These are phyloP conservation scores for Epichloe festucae DNA, from an alignment of 2,329 filamentous ascomycete species.

Conservation along the genomic window DNA sequence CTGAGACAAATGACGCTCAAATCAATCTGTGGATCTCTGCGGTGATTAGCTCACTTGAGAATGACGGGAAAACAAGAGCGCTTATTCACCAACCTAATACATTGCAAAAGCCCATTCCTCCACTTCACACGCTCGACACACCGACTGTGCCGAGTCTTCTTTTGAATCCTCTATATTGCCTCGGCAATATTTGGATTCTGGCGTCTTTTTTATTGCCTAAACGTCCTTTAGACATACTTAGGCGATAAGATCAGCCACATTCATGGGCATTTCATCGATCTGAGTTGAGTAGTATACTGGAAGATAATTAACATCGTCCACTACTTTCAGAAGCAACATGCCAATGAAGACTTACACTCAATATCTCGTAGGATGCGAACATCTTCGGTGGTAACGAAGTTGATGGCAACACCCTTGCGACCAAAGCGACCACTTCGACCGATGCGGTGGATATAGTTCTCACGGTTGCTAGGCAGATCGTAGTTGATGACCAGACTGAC, in stretches of 20 bases:
- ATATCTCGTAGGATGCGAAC: conserved; percentile 96
- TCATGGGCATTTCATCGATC: conserved; percentile 99
- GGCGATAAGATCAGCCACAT: conserved; percentile 53
- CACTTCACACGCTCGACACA: conserved; percentile 2
- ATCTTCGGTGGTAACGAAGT: conserved; percentile 97
- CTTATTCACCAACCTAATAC: conserved; percentile 7
- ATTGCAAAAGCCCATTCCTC: conserved; percentile 9
- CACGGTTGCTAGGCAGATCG: conserved; percentile 92
- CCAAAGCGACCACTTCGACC: conserved; percentile 91
- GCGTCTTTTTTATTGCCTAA: not conserved
- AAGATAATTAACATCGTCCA: conserved; percentile 19
- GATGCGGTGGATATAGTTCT: conserved; percentile 99
- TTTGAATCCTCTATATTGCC: not conserved
- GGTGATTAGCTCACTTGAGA: not conserved
- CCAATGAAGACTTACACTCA: conserved; percentile 51
- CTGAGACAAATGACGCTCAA: not conserved
- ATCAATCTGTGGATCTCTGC: conserved; percentile 2
- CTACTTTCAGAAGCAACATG: not conserved
- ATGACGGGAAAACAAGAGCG: not conserved
- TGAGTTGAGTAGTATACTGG: conserved; percentile 88
- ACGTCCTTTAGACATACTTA: conserved; percentile 19
- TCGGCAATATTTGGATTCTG: not conserved
- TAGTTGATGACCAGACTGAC: conserved; percentile 99
- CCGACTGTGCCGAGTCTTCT: not conserved
- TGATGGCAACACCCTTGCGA: conserved; percentile 97